These are phyloP conservation scores for Prunus campanulata DNA, from an alignment of 306 rosid genomes.

Conservation along the genomic window DNA sequence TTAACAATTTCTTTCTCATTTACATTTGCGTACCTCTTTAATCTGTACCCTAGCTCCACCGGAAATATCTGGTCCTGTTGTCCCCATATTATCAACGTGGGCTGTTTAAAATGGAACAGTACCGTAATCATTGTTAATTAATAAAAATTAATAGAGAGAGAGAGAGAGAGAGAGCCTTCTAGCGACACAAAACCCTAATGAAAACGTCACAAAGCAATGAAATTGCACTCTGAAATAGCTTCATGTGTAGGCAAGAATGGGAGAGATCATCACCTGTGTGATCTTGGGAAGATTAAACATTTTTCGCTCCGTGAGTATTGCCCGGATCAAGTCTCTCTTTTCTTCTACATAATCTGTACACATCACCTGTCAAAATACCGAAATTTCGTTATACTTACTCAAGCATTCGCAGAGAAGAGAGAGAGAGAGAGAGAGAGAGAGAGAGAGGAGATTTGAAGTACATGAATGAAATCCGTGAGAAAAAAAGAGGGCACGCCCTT, in stretches of 20 bases:
- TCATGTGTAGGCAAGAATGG: background rate
- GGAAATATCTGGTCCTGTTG: slow-evolving; percentile 67
- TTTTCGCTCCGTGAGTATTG: slow-evolving; percentile 41
- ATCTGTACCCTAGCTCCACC: slow-evolving; percentile 57
- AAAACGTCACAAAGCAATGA: no score
- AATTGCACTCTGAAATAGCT: no score
- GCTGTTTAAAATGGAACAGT: slow-evolving; percentile 28
- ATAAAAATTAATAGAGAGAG: no score
- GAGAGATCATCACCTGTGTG: slow-evolving; percentile 27
- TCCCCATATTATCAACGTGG: slow-evolving; percentile 61
- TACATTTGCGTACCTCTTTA: slow-evolving; percentile 32
- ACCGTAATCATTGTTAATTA: no score
- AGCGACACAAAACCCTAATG: no score
- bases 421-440: background rate
- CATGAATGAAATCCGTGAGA: slow-evolving; percentile 63
- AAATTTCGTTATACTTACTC: background rate
- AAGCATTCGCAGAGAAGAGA: background rate
- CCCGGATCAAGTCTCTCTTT: slow-evolving; percentile 47
- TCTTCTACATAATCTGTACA: slow-evolving; percentile 40
- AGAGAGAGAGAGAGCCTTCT: no score
- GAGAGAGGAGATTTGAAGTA: background rate
- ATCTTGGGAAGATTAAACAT: slow-evolving; percentile 49
- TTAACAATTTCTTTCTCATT: background rate
- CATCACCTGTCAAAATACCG: slow-evolving; percentile 43
- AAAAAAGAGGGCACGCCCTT: slow-evolving; percentile 54